Evolutionary conservation across 1,139 yeast species (phyloP), one percentile per base, ranked within the genome.

Genomic region (Candida sp.): DNA sequence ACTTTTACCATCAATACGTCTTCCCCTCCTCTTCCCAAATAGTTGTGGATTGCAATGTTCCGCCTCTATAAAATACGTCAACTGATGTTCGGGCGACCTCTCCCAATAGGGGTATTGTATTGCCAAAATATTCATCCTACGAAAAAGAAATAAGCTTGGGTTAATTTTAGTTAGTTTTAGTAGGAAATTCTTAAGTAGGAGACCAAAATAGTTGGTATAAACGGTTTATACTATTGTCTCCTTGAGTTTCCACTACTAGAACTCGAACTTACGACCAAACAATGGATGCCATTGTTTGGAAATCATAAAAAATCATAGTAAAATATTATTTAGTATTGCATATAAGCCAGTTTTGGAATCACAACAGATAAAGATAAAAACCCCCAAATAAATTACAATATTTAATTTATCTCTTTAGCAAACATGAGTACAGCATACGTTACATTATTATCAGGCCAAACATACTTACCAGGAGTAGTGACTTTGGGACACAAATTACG

Each of bases 381-480:
- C 29, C 29, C 29, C 29, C 29, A 25, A 25, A 6, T 25, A 25
- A 25, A 6, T 25, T 25, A 25, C 9, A n/a, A n/a, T n/a, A n/a
- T n/a, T n/a, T n/a, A n/a, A 25, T 6, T 25, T 25, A 9, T 25
- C 9, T 25, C 29, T 25, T 25, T 25, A n/a, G n/a, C 29, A 25
- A 6, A 15, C 21, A 55, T 56, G 58, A 43, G 57, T n/a, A 44
- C 49, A 34, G 69, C 69, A 8, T 64, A 55, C 46, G 58, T 58
- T 32, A 64, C 70, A n/a, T 56, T 65, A 12, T 53, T 65, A 40
- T 56, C 66, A 25, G 55, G 55, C 42, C 65, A 64, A 44, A 49
- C 60, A 8, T 65, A 65, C 46, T 54, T 64, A 27, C 59, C 69
- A 1, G 70, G 70, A n/a, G 66, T 61, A 3, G 53, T 65, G 23